Percentiles rank a stretch among this genome's conserved stretches.
Conservation (phyloP, 768 basidiomycete species). For the Termitomyces sp. region DNA sequence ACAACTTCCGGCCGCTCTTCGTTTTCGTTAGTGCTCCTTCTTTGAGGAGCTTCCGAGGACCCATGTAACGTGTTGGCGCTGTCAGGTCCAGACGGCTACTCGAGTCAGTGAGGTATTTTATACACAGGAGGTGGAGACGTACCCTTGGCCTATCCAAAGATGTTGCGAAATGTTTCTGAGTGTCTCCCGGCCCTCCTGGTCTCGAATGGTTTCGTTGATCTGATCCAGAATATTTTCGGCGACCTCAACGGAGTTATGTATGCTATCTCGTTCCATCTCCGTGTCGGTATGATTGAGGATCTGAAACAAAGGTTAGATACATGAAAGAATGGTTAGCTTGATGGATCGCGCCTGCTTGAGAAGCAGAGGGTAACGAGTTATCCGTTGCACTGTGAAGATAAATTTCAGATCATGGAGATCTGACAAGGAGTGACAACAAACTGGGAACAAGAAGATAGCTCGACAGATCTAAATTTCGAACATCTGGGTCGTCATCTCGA, state of each 20-base stretch:
- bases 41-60: constrained; percentile 71
- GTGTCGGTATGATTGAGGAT: constrained; percentile 78
- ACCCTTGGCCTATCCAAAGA: constrained; percentile 89
- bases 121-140: constrained; percentile 17
- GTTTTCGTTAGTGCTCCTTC: constrained; percentile 78
- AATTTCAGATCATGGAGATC: constrained; percentile 1
- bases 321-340: background rate
- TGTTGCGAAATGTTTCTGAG: constrained; percentile 70
- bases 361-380: constrained; percentile 90
- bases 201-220: constrained; percentile 88
- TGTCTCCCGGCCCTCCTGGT: constrained; percentile 78
- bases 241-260: constrained; percentile 51
- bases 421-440: constrained; percentile 31
- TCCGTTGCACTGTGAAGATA: constrained; percentile 74
- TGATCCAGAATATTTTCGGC: constrained; percentile 71
- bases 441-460: constrained; percentile 92
- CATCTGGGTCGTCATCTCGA: constrained; percentile 74
- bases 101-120: constrained; percentile 25
- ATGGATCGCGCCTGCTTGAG: constrained; percentile 61
- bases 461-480: constrained; percentile 82
- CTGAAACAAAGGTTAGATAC: constrained; percentile 26
- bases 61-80: constrained; percentile 82
- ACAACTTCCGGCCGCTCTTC: constrained; percentile 78
- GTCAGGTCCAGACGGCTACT: constrained; percentile 75
- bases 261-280: constrained; percentile 54